Evolutionary conservation across 805 yeast genomes (phyloP).

Genomic region (Candida tallmaniae): DNA sequence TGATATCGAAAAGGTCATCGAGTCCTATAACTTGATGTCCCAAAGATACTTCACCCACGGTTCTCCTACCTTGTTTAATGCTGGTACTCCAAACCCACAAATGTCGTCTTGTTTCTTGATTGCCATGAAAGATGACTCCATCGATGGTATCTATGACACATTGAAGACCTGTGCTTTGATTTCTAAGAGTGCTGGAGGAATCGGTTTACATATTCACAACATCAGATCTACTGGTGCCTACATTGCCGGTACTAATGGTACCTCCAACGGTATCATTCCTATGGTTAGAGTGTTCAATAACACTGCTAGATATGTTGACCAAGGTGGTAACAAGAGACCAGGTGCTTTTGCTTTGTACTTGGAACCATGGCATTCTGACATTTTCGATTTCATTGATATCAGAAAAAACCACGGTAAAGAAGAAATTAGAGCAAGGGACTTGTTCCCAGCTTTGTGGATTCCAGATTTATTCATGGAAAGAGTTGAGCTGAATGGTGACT

Average conservation of each 20-base stretch:
- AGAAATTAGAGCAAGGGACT: conserved; percentile 59
- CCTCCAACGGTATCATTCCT: conserved; percentile 59
- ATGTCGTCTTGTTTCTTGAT: conserved; percentile 62
- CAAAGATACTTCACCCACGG: conserved; percentile 57
- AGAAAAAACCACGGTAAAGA: conserved; percentile 63
- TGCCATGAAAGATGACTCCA: conserved; percentile 61
- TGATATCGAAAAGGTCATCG: conserved; percentile 48
- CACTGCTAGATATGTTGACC: conserved; percentile 61
- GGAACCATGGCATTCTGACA: conserved; percentile 63
- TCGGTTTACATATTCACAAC: conserved; percentile 58
- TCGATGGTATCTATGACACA: conserved; percentile 60
- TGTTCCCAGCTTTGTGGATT: conserved; percentile 61
- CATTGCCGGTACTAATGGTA: conserved; percentile 60
- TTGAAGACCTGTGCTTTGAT: conserved; percentile 58
- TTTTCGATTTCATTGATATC: conserved; percentile 54
- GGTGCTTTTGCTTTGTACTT: conserved; percentile 60
- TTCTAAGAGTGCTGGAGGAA: conserved; percentile 61
- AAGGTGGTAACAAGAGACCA: conserved; percentile 63
- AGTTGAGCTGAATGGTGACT: conserved; percentile 50
- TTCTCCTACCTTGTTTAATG: conserved; percentile 58
- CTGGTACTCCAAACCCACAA: conserved; percentile 58
- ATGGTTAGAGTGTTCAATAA: conserved; percentile 61
- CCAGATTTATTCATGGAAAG: conserved; percentile 61
- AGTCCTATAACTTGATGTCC: conserved; percentile 57
- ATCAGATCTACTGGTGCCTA: conserved; percentile 57